Percentiles rank a stretch among this genome's conserved stretches.
These are phyloP conservation scores for Phlebiopsis flavidoalba DNA, from an alignment of 768 basidiomycete genomes.

Conservation along the genomic window DNA sequence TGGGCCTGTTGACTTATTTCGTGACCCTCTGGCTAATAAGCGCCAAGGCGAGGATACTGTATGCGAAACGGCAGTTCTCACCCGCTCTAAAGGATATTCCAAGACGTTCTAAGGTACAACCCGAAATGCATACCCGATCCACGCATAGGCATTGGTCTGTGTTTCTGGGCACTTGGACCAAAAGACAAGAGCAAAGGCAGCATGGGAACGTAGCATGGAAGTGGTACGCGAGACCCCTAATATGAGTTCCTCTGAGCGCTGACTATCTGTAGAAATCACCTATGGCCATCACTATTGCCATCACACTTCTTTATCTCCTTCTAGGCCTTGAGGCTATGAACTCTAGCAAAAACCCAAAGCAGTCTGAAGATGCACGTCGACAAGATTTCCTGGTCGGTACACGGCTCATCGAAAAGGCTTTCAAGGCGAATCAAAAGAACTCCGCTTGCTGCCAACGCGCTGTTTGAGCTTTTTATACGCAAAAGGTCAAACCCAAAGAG, in stretches of 20 bases:
- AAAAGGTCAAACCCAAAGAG: slow-evolving; percentile 61
- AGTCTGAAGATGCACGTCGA: slow-evolving; percentile 57
- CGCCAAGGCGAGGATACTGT: slow-evolving; percentile 74
- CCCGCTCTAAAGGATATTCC: slow-evolving; percentile 83
- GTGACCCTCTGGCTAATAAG: neutral
- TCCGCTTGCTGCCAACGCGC: slow-evolving; percentile 80
- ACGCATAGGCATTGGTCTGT: slow-evolving; percentile 91
- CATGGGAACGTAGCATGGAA: slow-evolving; percentile 88
- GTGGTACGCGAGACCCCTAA: slow-evolving; percentile 47
- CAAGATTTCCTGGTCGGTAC: slow-evolving; percentile 60
- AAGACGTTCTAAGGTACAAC: slow-evolving; percentile 72
- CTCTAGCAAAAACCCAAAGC: slow-evolving; percentile 67
- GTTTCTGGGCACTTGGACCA: slow-evolving; percentile 89
- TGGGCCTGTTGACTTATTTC: neutral
- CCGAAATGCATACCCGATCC: slow-evolving; percentile 88
- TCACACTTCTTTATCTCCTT: too few species aligned
- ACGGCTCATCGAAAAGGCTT: slow-evolving; percentile 69
- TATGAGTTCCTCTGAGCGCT: neutral
- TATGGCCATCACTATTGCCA: slow-evolving; percentile 78
- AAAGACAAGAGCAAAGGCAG: slow-evolving; percentile 73
- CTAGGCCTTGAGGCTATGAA: slow-evolving; percentile 87
- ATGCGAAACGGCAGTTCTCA: slow-evolving; percentile 69
- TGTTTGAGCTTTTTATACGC: slow-evolving; percentile 74
- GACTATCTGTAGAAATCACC: slow-evolving; percentile 49
- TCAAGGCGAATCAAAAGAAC: slow-evolving; percentile 72